Evolutionary conservation across 805 yeast genomes (phyloP), one percentile per base, ranked within the genome.

Genomic region (Naumovozyma baii): DNA sequence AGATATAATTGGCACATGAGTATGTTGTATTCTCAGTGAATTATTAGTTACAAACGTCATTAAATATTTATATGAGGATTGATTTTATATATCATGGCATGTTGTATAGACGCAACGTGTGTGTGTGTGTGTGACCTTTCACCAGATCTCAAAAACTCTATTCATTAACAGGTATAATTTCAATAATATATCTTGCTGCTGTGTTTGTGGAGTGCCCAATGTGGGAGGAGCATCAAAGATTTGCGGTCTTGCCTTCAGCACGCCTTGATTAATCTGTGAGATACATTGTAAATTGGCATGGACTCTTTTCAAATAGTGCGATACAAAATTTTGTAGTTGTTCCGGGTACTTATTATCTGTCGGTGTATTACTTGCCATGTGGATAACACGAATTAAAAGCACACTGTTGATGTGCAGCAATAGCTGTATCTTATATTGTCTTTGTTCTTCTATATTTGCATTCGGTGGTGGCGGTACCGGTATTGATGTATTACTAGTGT

Each of bases 231-330:
- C 49, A 7, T 52, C 59, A 32, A 54, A 35, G 2, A 60, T 51
- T 20, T 48, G 29, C 3, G 64, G 64, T 38, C 54, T 57, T 7
- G 54, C 49, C 13, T 41, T 42, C 13, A 33, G 34, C 3, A 44
- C 36, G 22, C 62, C 63, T 37, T 57, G 62, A 41, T 60, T 59
- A 18, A 60, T 54, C 43, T 55, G 62, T 9, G 63, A 58, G 16
- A 60, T 57, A 37, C 63, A 57, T 38, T 60, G 64, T 37, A 60
- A 41, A 42, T 60, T 60, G 12, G 63, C 54, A 44, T 60, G 64
- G 7, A 60, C 61, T 29, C 64, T 44, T 34, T 58, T 57, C 41
- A 57, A 43, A 40, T 53, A 50, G 40, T 60, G 62, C 10, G 59
- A 44, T n/a, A 53, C 43, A 18, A 52, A 26, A 13, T 40, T 44